These are phyloP conservation scores for Wolfiporia cocos DNA, from an alignment of 1,284 basidiomycete genomes.

Conservation along the genomic window DNA sequence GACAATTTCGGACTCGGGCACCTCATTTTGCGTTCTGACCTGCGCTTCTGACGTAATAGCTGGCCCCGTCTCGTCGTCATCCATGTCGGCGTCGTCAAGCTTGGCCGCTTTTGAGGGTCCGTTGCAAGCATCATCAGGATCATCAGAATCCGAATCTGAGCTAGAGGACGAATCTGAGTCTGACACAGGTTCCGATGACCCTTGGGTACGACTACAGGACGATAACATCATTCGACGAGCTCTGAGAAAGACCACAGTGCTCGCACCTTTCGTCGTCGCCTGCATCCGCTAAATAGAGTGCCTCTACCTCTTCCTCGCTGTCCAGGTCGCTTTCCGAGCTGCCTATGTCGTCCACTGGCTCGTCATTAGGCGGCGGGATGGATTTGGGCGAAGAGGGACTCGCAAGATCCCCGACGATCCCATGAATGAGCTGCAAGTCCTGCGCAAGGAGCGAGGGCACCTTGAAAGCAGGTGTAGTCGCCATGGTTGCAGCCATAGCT, in stretches of 20 bases:
- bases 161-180: conserved; percentile 31
- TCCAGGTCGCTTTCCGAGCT: conserved; percentile 24
- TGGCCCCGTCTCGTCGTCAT: conserved; percentile 43
- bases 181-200: conserved; percentile 1
- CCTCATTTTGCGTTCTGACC: conserved; percentile 61
- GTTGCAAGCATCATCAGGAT: conserved; percentile 23
- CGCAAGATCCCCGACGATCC: conserved; percentile 41
- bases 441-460: conserved; percentile 57
- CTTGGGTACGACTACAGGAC: background rate
- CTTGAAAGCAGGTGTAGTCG: conserved; percentile 37
- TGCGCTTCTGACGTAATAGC: conserved; percentile 33
- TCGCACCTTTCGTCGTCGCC: conserved; percentile 31
- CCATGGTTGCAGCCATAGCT: background rate
- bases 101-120: conserved; percentile 9
- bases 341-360: conserved; percentile 28
- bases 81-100: conserved; percentile 30
- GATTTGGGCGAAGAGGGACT: conserved; percentile 9
- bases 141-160: conserved; percentile 38
- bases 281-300: conserved; percentile 36
- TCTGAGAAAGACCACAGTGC: conserved; percentile 10
- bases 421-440: conserved; percentile 67
- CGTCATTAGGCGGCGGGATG: conserved; percentile 1
- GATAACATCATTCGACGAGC: no score
- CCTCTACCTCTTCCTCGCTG: conserved; percentile 69
- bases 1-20: conserved; percentile 41